Evolutionary conservation across 192 early-diverging fungal species (phyloP), one percentile per base, ranked within the genome.

Genomic region (Oehlia diaphana): DNA sequence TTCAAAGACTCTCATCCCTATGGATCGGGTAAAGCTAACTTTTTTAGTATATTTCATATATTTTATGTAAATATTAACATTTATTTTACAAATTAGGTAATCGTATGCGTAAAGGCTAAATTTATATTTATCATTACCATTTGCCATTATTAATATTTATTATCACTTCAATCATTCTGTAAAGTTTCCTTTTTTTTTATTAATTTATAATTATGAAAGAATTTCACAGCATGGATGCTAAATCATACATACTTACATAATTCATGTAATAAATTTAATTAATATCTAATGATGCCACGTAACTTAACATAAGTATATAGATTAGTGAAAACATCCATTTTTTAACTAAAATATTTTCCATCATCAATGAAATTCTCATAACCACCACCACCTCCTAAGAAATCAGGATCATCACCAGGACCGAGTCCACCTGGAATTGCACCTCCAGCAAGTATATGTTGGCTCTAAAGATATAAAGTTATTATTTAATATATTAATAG

Each of bases 1-100:
- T 99, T 96, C 81, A 97, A 92, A 74, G 93, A 94, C 68, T 86
- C 88, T 35, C 94, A 94, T 72, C 93, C 93, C 21, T 84, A 84
- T 23, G 94, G 94, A 71, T 89, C 86, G 83, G 94, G 94, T 68
- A 94, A 92, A 58, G 19, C 35, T 37, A 19, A n/a, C 16, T 9
- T 33, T 53, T 5, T 16, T 35, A 63, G 26, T 63, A 63, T 35
- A 39, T 19, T 63, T 39, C 13, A 39, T 33, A 14, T 31, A 47
- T 12, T 12, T 67, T 21, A 35, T n/a, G 8, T 35, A 58, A 28
- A 31, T 74, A 42, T 77, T 42, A 21, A 64, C 23, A 65, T 26
- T 23, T 65, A 64, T 66, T 42, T 76, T 13, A 28, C 23, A 10
- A 39, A 33, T 33, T 76, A 78, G 76, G 76, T 2, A 78, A 78